Evolutionary conservation across 108 stramenopile genomes (phyloP).

Genomic region (Nitzschia sp.): DNA sequence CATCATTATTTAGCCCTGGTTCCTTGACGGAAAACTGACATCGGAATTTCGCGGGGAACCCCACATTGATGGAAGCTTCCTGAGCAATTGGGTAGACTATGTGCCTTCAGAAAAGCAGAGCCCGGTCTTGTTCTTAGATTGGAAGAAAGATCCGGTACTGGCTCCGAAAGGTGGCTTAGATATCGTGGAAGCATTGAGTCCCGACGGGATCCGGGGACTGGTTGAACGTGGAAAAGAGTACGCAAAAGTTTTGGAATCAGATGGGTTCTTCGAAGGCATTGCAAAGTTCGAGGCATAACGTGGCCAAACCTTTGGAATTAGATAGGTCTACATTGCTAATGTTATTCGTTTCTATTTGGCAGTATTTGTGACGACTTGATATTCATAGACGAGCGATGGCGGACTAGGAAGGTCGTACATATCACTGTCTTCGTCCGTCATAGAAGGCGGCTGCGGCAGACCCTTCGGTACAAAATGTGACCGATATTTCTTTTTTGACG

Average conservation of each 20-base stretch:
- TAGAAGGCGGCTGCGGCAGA: constrained; percentile 6
- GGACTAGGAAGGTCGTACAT: constrained; percentile 5
- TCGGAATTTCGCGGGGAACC: constrained; percentile 53
- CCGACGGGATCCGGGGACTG: constrained; percentile 69
- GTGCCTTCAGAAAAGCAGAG: constrained; percentile 4
- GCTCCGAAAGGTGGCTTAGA: constrained; percentile 43
- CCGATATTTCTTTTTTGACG: neutral
- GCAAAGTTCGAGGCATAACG: constrained; percentile 13
- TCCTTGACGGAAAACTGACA: constrained; percentile 79
- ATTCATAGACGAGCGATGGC: constrained; percentile 4
- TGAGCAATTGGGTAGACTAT: constrained; percentile 57
- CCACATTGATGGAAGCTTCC: constrained; percentile 82
- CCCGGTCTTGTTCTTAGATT: constrained; percentile 58
- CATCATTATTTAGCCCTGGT: constrained; percentile 79
- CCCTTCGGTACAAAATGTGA: neutral
- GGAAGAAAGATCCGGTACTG: constrained; percentile 65
- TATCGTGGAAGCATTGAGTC: constrained; percentile 61
- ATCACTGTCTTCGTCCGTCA: neutral
- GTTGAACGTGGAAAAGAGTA: constrained; percentile 67
- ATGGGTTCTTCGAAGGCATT: constrained; percentile 51
- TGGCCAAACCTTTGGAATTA: neutral
- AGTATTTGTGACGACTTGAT: constrained; percentile 6
- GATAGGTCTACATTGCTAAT: neutral
- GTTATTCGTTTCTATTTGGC: neutral
- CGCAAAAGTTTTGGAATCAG: constrained; percentile 60